Conservation (phyloP, 257 asterid genomes). For the Nicotiana benthamiana region DNA sequence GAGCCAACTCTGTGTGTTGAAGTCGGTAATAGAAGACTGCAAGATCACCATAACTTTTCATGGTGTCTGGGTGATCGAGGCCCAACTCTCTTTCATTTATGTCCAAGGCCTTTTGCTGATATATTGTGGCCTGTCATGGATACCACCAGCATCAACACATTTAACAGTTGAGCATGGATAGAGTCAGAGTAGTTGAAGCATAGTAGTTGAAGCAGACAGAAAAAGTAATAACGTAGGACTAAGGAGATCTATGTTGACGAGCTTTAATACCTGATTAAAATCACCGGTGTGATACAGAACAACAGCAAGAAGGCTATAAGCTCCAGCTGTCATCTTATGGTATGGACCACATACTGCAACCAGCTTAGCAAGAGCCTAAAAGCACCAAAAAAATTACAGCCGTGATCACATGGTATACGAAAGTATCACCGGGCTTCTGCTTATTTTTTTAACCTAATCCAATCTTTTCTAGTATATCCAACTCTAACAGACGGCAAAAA, state of each 20-base stretch:
- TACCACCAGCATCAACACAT: constrained; percentile 3
- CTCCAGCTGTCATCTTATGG: constrained; percentile 93
- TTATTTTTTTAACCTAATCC: background rate
- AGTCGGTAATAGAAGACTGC: constrained; percentile 98
- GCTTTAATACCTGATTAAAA: constrained; percentile 69
- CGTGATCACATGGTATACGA: background rate
- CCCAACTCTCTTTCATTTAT: constrained; percentile 98
- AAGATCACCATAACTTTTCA: constrained; percentile 99
- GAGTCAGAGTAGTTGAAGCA: background rate
- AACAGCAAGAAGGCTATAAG: constrained; percentile 97
- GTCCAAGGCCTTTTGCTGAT: constrained; percentile 97
- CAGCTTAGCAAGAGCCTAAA: constrained; percentile 94
- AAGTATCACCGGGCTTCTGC: background rate
- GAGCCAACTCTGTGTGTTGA: constrained; percentile 94
- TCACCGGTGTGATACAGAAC: constrained; percentile 99
- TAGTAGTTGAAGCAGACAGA: background rate
- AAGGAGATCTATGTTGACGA: background rate
- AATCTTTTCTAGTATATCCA: background rate
- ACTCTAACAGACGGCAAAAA: background rate
- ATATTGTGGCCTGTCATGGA: constrained; percentile 67
- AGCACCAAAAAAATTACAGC: constrained; percentile 2
- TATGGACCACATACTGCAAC: constrained; percentile 96
- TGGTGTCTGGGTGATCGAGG: constrained; percentile 98
- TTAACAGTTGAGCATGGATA: background rate
- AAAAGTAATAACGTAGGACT: constrained; percentile 2